Evolutionary conservation across 75 land plant species (phyloP).

Genomic region (Cupressus sempervirens): DNA sequence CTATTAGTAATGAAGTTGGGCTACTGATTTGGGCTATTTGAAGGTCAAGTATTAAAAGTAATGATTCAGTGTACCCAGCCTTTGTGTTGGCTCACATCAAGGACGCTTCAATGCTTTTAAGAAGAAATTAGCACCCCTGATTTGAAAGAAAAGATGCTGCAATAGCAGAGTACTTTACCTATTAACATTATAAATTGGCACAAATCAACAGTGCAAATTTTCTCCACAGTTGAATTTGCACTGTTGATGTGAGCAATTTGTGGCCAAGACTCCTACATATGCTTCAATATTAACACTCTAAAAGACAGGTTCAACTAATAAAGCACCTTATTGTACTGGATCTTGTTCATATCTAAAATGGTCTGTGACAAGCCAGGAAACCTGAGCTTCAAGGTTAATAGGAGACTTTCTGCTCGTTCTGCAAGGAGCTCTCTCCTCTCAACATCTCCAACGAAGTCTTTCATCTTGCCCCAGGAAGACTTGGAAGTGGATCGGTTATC

Average conservation of each 20-base stretch:
- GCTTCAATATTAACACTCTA: background rate
- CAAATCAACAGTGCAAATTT: background rate
- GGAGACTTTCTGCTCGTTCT: constrained; percentile 70
- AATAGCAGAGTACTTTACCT: background rate
- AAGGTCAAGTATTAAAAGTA: background rate
- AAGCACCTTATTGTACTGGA: constrained; percentile 86
- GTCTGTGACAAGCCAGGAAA: constrained; percentile 91
- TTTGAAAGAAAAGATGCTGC: background rate
- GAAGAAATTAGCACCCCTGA: background rate
- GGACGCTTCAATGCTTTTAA: background rate
- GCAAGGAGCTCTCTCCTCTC: constrained; percentile 63
- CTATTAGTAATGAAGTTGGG: background rate
- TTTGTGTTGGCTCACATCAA: background rate
- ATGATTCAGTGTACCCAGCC: background rate
- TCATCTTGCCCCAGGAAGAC: constrained; percentile 70
- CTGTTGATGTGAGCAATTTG: background rate
- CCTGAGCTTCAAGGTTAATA: constrained; percentile 55
- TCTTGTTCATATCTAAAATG: constrained; percentile 80
- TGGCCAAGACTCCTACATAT: background rate
- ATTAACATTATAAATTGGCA: background rate
- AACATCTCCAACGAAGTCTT: constrained; percentile 58
- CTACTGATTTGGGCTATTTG: background rate
- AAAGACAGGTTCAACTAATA: background rate
- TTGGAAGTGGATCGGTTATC: constrained; percentile 19
- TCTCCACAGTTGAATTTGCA: background rate